Percentiles rank a stretch among this genome's conserved stretches.
Evolutionary conservation across 179 eudicot genomes (phyloP).

Genomic region (Spergularia azorica): DNA sequence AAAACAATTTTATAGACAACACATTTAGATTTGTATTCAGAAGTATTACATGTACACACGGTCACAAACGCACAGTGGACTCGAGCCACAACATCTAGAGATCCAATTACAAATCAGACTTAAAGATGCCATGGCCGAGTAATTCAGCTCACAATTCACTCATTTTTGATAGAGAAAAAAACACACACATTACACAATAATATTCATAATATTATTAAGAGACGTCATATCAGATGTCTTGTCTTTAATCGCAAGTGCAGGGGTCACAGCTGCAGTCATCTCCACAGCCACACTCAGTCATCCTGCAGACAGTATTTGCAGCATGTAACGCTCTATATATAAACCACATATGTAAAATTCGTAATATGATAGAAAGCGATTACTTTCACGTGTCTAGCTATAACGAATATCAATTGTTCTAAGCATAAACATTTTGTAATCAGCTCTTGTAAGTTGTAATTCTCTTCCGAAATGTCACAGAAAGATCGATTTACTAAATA

Average conservation of each 20-base stretch:
- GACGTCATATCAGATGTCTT: not conserved
- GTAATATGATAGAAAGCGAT: no score
- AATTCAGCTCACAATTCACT: conserved; percentile 21
- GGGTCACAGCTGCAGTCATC: conserved; percentile 64
- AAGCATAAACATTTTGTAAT: no score
- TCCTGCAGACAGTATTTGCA: conserved; percentile 29
- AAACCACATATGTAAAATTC: no score
- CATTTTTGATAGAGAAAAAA: not conserved
- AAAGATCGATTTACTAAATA: no score
- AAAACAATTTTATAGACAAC: not conserved
- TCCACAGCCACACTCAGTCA: conserved; percentile 62
- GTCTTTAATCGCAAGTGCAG: conserved; percentile 45
- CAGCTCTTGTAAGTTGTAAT: no score
- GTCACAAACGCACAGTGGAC: not conserved
- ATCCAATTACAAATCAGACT: conserved; percentile 5
- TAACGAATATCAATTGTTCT: no score
- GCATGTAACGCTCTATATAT: not conserved
- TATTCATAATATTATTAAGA: not conserved
- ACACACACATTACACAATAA: conserved; percentile 6
- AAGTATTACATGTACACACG: conserved; percentile 21
- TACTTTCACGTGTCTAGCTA: no score
- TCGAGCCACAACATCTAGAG: conserved; percentile 19
- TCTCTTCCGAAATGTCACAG: no score
- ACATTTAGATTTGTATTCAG: not conserved
- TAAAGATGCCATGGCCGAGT: conserved; percentile 19